Evolutionary conservation across 306 rosid genomes (phyloP).

Genomic region (Pueraria montana): DNA sequence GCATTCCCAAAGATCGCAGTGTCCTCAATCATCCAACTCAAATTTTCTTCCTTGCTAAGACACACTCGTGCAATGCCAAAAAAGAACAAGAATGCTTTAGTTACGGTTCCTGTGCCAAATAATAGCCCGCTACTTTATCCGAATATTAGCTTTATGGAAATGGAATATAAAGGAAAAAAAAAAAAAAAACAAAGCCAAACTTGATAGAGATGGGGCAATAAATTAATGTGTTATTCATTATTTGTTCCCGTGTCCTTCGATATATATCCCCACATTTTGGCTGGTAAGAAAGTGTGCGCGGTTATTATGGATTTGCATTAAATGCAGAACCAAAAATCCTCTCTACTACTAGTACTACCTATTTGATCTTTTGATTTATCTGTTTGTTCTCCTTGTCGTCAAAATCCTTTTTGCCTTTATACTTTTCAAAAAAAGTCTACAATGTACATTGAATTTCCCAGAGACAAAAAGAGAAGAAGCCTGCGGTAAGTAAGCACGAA

Average conservation of each 20-base stretch:
- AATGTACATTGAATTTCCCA: not conserved
- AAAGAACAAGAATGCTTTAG: slow-evolving; percentile 35
- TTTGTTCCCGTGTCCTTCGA: no score
- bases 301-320: not conserved
- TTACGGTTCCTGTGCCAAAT: slow-evolving; percentile 19
- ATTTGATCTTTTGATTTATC: not conserved
- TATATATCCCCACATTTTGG: not conserved
- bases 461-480: slow-evolving; percentile 31
- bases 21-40: not conserved
- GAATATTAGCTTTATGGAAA: not conserved
- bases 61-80: slow-evolving; percentile 29
- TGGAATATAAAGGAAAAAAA: not conserved
- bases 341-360: not conserved
- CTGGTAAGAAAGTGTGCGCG: no score
- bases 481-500: slow-evolving; percentile 13
- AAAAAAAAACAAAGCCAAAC: not conserved
- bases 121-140: not conserved
- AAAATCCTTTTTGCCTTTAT: slow-evolving; percentile 6
- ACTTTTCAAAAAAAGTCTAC: not conserved
- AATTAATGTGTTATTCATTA: not conserved
- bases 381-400: not conserved
- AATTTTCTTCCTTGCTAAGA: slow-evolving; percentile 25
- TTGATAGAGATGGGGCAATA: slow-evolving; percentile 7
- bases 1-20: not conserved
- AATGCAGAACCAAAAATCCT: not conserved